Percentiles rank a stretch among this genome's conserved stretches.
Conservation (phyloP, 1,284 basidiomycete genomes). For the Violaceomyces palustris region DNA sequence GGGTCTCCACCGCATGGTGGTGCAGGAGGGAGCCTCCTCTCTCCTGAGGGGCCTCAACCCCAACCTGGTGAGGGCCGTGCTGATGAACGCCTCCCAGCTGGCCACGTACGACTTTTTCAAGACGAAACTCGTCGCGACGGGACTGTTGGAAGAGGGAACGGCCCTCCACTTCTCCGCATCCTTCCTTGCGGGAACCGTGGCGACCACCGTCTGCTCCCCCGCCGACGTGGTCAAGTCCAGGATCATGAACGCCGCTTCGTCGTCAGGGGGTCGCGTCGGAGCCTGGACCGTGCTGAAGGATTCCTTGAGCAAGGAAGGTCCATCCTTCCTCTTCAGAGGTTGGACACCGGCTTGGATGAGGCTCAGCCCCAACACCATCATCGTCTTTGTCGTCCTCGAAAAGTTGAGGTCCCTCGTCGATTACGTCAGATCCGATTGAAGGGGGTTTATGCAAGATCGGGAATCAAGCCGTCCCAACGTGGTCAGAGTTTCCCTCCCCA, state of each 20-base stretch:
- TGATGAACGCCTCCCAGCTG: slow-evolving; percentile 57
- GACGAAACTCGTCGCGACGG: slow-evolving; percentile 53
- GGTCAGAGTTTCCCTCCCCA: too few relatives aligned
- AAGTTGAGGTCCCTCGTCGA: slow-evolving; percentile 43
- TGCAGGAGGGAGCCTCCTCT: slow-evolving; percentile 55
- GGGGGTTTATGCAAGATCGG: too few relatives aligned
- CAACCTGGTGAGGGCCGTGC: slow-evolving; percentile 57
- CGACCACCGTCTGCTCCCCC: slow-evolving; percentile 54
- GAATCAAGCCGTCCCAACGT: too few relatives aligned
- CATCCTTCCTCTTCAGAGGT: slow-evolving; percentile 58
- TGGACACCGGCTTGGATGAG: slow-evolving; percentile 59
- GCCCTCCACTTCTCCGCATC: slow-evolving; percentile 56
- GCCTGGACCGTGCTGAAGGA: too few relatives aligned
- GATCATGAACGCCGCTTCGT: slow-evolving; percentile 56
- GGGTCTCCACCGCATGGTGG: slow-evolving; percentile 55
- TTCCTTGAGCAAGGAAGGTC: slow-evolving; percentile 52
- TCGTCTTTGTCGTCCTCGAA: slow-evolving; percentile 48
- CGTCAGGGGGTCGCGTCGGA: too few relatives aligned
- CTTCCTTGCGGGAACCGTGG: slow-evolving; percentile 58
- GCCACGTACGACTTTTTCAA: slow-evolving; percentile 59
- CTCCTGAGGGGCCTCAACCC: slow-evolving; percentile 57
- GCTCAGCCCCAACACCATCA: slow-evolving; percentile 48
- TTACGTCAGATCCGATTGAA: slow-evolving; percentile 4
- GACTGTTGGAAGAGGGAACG: slow-evolving; percentile 55
- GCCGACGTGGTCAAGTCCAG: slow-evolving; percentile 57